These are phyloP conservation scores for Gossypium herbaceum DNA, from an alignment of 345 rosid genomes.

Conservation along the genomic window DNA sequence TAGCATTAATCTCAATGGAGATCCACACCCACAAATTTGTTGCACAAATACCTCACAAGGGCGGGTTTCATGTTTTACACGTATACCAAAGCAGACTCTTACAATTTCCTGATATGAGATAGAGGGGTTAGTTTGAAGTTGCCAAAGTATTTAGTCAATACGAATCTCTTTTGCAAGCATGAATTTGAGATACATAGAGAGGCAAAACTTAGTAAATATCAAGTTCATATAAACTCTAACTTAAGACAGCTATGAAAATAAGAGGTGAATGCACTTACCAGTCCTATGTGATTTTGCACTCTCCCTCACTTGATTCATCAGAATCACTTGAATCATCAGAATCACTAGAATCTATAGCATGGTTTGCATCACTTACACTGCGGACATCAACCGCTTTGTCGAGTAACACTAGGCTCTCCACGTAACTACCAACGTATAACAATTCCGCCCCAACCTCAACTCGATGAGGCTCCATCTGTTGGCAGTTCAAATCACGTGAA, in stretches of 20 bases:
- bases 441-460: background rate
- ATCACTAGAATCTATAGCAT: background rate
- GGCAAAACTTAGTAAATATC: background rate
- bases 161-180: background rate
- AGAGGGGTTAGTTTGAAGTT: background rate
- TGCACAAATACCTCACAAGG: background rate
- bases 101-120: background rate
- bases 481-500: background rate
- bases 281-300: background rate
- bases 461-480: background rate
- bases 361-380: background rate
- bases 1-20: background rate
- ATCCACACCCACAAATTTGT: no score
- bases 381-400: background rate
- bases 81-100: background rate
- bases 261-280: background rate
- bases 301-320: background rate
- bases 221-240: background rate
- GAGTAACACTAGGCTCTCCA: constrained; percentile 7
- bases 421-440: background rate
- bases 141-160: background rate
- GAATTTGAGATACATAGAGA: background rate
- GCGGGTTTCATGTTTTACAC: background rate
- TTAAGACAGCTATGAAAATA: background rate
- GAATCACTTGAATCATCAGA: background rate